Base-by-base conservation (phyloP, 164 flowering plant genomes). In the Vitis cinerea region DNA sequence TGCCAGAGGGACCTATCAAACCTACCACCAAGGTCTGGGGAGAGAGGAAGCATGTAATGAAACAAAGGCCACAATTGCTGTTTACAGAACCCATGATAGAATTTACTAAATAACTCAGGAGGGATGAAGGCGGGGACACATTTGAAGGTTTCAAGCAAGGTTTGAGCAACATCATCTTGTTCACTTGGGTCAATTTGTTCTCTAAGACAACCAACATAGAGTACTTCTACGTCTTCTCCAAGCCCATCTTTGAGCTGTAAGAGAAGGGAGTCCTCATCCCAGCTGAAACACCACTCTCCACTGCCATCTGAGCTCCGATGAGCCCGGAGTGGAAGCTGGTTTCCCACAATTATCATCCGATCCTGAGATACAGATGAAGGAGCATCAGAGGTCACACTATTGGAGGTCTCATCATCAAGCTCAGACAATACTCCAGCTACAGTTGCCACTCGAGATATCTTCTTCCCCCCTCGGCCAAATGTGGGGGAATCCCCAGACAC, bases 311-410 rank as follows among this genome's bases (percentile, higher is more conserved):
- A 69, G 67, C 73, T 80, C 23, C 84, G 78, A 66, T 88, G 86
- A 2, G 86, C 90, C 8, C 86, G 83, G 66, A 94, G 78, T 10
- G 98, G 98, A 70, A 94, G 97, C 77, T 94, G 98, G 70, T 94
- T 92, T 15, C 91, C 98, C 8, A 94, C 98, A 37, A 94, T 88
- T 60, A 94, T 94, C 78, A 92, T 82, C 31, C 97, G 79, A 6
- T 94, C 98, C 71, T 84, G 93, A 9, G 88, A 54, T 49, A 88
- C 30, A 1, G 97, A 89, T 9, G 98, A 94, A 5, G 90, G 91
- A 67, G 85, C 91, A 77, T 94, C 98, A 1, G 98, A 94, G 23
- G 85, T 74, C 48, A 80, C 86, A 70, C 91, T 88, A 44, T 87
- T 82, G 73, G 70, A 57, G 69, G 58, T 86, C 15, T 90, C 97